phyloP scores from a whole-genome alignment of 345 rosid genomes.

The Pugionium dolabratum region DNA sequence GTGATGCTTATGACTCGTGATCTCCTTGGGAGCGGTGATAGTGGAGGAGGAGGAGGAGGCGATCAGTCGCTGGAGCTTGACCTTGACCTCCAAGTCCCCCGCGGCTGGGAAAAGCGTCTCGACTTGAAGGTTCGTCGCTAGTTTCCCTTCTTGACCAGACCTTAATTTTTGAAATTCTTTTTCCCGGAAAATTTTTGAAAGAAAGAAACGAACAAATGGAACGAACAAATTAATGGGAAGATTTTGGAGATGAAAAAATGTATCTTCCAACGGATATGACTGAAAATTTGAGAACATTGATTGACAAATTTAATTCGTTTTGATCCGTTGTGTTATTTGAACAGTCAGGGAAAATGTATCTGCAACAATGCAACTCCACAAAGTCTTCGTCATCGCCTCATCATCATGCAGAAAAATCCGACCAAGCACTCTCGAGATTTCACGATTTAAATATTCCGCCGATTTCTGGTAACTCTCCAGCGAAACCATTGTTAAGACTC shows the following conservation, averaged over 20 bases:
- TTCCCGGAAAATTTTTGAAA: background rate
- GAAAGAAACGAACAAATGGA: background rate
- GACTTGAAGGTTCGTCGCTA: constrained; percentile 65
- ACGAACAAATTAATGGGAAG: too few relatives aligned
- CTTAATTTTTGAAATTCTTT: background rate
- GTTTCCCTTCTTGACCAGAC: too few relatives aligned
- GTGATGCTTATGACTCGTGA: constrained; percentile 57
- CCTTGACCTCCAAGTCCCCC: constrained; percentile 81
- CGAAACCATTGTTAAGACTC: constrained; percentile 45
- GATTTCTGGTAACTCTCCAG: constrained; percentile 25
- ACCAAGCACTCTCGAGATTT: constrained; percentile 47
- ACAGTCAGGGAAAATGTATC: constrained; percentile 88
- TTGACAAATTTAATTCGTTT: constrained; percentile 29
- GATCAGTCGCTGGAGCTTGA: constrained; percentile 69
- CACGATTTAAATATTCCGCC: constrained; percentile 69
- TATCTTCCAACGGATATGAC: too few relatives aligned
- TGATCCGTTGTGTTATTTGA: constrained; percentile 15
- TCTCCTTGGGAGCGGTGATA: constrained; percentile 51
- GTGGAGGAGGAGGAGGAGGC: constrained; percentile 18
- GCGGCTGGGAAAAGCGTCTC: constrained; percentile 89
- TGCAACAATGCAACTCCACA: constrained; percentile 60
- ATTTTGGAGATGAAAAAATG: background rate
- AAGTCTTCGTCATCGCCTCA: constrained; percentile 31
- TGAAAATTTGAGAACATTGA: background rate
- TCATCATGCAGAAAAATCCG: constrained; percentile 27